Percentiles rank a stretch among this genome's conserved stretches.
These are phyloP conservation scores for Backusella luteola DNA, from an alignment of 192 early-diverging fungal genomes.

Conservation along the genomic window DNA sequence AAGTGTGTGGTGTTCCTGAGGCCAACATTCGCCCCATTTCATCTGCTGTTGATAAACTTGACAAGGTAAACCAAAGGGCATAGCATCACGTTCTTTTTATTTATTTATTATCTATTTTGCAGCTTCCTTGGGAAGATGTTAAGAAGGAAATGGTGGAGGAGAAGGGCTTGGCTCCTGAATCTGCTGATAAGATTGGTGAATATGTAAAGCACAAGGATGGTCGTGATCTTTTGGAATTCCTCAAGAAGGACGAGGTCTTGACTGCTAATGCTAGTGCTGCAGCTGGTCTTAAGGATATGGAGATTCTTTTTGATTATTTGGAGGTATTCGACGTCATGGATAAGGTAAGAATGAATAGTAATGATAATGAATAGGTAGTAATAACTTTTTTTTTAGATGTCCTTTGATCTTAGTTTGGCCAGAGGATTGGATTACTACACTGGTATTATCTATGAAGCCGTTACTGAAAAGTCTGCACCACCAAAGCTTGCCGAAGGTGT, in stretches of 20 bases:
- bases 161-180: slow-evolving; percentile 76
- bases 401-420: slow-evolving; percentile 94
- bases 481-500: slow-evolving; percentile 43
- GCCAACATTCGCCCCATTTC: slow-evolving; percentile 90
- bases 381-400: slow-evolving; percentile 46
- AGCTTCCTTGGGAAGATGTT: slow-evolving; percentile 91
- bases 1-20: slow-evolving; percentile 89
- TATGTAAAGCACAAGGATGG: slow-evolving; percentile 85
- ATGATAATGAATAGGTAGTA: not conserved
- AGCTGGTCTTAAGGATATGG: slow-evolving; percentile 86
- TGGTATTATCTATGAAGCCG: slow-evolving; percentile 97
- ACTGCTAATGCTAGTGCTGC: slow-evolving; percentile 65
- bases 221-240: slow-evolving; percentile 71
- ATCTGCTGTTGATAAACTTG: slow-evolving; percentile 97
- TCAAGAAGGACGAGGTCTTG: slow-evolving; percentile 67
- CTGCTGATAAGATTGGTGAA: slow-evolving; percentile 91
- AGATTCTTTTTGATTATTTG: slow-evolving; percentile 79
- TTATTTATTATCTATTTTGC: not conserved
- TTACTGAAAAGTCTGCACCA: slow-evolving; percentile 58
- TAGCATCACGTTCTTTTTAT: not conserved
- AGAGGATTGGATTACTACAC: slow-evolving; percentile 99
- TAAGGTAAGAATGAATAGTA: slow-evolving; percentile 33
- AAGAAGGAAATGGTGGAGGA: slow-evolving; percentile 92
- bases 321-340: slow-evolving; percentile 68
- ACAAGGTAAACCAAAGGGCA: slow-evolving; percentile 34